Evolutionary conservation across 805 yeast species (phyloP).

Genomic region (Wickerhamiella azyma): DNA sequence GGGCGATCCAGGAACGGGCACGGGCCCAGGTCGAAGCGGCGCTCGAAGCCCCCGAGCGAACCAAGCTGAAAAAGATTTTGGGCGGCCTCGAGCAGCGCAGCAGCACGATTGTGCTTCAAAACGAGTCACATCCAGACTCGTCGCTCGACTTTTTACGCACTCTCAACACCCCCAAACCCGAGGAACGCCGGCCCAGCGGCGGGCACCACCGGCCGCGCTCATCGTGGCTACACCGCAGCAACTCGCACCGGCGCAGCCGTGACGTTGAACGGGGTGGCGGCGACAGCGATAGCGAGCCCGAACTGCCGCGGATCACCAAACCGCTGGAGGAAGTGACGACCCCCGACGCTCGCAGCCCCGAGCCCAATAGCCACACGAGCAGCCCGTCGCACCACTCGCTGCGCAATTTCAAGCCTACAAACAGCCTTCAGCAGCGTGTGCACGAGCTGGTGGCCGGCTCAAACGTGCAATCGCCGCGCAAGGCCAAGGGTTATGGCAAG

Average conservation of each 20-base stretch:
- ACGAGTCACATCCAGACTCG: slow-evolving; percentile 22
- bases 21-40: slow-evolving; percentile 11
- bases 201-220: slow-evolving; percentile 1
- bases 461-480: slow-evolving; percentile 34
- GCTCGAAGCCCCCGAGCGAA: slow-evolving; percentile 3
- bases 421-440: slow-evolving; percentile 27
- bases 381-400: slow-evolving; percentile 1
- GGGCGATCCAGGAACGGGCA: slow-evolving; percentile 8
- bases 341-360: background rate
- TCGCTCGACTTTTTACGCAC: slow-evolving; percentile 27
- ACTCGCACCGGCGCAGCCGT: slow-evolving; percentile 1
- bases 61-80: slow-evolving; percentile 23
- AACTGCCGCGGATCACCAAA: background rate
- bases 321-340: background rate
- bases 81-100: slow-evolving; percentile 24
- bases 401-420: slow-evolving; percentile 18
- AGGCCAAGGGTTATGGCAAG: slow-evolving; percentile 75
- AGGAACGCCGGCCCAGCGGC: background rate
- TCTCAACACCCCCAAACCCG: slow-evolving; percentile 14
- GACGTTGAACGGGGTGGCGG: background rate
- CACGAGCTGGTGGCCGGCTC: slow-evolving; percentile 22
- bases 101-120: slow-evolving; percentile 24
- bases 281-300: background rate
- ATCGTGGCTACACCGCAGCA: slow-evolving; percentile 5
- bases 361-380: background rate